phyloP scores from a whole-genome alignment of 495 filamentous ascomycete genomes.

The Chlorociboria aeruginascens region DNA sequence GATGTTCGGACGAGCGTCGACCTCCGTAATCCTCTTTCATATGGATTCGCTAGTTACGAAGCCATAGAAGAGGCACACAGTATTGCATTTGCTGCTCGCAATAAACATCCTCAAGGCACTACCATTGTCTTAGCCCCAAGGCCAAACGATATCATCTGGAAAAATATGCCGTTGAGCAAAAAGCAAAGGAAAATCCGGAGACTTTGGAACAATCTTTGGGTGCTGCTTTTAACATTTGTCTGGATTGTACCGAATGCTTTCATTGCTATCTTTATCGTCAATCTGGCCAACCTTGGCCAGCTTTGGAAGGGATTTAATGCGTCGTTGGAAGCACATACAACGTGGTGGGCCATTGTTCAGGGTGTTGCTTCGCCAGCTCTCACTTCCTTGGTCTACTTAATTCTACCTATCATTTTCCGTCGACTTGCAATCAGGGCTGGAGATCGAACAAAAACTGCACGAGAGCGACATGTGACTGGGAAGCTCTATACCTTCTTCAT shows the following conservation, averaged over 20 bases:
- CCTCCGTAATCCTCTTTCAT: conserved; percentile 74
- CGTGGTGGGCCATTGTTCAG: conserved; percentile 76
- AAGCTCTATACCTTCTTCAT: conserved; percentile 95
- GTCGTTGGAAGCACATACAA: conserved; percentile 46
- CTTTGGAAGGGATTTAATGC: conserved; percentile 70
- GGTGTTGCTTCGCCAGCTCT: conserved; percentile 89
- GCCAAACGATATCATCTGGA: conserved; percentile 93
- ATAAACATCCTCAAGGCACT: conserved; percentile 71
- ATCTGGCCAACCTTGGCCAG: conserved; percentile 62
- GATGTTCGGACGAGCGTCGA: conserved; percentile 72
- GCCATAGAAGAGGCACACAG: conserved; percentile 78
- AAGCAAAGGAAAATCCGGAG: conserved; percentile 55
- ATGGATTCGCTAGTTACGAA: conserved; percentile 89
- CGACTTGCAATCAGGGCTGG: conserved; percentile 65
- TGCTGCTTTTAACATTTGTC: conserved; percentile 65
- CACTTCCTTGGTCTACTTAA: conserved; percentile 77
- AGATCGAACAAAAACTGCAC: conserved; percentile 80
- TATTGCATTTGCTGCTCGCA: conserved; percentile 68
- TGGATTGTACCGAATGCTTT: conserved; percentile 93
- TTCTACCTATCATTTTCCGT: conserved; percentile 85
- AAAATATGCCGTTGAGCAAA: conserved; percentile 66
- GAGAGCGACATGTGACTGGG: conserved; percentile 83
- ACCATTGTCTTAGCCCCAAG: conserved; percentile 68
- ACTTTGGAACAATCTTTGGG: conserved; percentile 73
- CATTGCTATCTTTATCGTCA: conserved; percentile 87